Evolutionary conservation across 495 filamentous ascomycete species (phyloP), one percentile per base, ranked within the genome.

Genomic region (Xylaria sp.): DNA sequence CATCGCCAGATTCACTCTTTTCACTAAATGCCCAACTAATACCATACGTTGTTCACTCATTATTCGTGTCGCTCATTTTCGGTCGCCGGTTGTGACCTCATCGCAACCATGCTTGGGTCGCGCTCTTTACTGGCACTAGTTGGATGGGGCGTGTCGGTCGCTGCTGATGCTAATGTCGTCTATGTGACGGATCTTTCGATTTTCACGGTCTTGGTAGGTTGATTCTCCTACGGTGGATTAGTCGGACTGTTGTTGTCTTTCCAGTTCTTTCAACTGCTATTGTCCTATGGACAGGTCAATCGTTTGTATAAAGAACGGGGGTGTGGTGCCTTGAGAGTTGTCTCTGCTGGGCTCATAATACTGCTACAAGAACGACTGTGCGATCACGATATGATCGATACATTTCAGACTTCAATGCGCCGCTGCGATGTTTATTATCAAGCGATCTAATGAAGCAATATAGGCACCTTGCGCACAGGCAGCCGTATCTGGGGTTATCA

Each of bases 391-490:
- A 59, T 12, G 9, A 4, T 24, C 7, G 3, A 40, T 43, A 41
- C 4, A 29, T 24, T 26, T 14, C n/a, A 0, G n/a, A 6, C 3
- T 41, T 3, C 21, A 29, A 64, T 46, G 15, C 37, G 24, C 61
- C 14, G 8, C 15, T 24, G 61, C 8, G n/a, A 37, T 19, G 17
- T 19, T 44, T 4, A 31, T 57, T 66, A 24, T 8, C 67, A 64
- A 24, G 44, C 26, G 31, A 58, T 57, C 61, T 59, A 71, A 61
- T 68, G 58, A 29, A 71, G 59, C 41, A 19, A 37, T 8, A 24
- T 70, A 85, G 84, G 87, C 81, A 50, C 87, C 84, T 65, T 87
- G 83, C 72, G 85, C 81, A 14, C 75, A 78, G 35, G 68, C 63
- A 0, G 85, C 82, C 31, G 29, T 87, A 17, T 80, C 77, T 5